These are phyloP conservation scores for Dryas octopetala DNA, from an alignment of 306 rosid species.

Conservation along the genomic window DNA sequence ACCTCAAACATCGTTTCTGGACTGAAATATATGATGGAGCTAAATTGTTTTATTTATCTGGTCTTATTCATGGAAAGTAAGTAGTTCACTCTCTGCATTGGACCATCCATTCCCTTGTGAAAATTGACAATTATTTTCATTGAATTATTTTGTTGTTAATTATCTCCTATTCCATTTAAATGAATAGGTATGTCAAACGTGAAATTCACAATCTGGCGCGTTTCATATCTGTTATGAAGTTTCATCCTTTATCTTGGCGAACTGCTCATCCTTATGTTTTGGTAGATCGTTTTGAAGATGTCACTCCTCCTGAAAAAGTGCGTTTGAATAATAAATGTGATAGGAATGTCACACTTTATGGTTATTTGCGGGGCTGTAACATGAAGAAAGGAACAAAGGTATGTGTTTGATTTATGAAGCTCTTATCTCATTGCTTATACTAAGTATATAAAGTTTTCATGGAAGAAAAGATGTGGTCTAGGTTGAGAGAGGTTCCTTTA, in stretches of 20 bases:
- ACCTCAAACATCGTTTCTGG: conserved; percentile 91
- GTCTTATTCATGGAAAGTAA: conserved; percentile 88
- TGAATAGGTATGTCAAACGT: conserved; percentile 74
- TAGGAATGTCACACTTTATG: conserved; percentile 83
- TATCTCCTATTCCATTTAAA: conserved; percentile 14
- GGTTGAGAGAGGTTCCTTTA: neutral
- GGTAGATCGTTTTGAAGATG: conserved; percentile 93
- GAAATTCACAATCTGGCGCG: conserved; percentile 93
- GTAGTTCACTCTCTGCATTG: conserved; percentile 28
- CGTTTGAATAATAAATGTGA: conserved; percentile 69
- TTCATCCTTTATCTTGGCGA: conserved; percentile 90
- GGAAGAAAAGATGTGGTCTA: neutral
- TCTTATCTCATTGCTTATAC: neutral
- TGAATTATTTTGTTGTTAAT: neutral
- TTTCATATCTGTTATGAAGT: conserved; percentile 92
- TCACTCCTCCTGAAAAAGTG: conserved; percentile 80
- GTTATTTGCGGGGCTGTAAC: conserved; percentile 91
- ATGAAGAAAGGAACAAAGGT: conserved; percentile 88
- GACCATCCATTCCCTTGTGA: neutral
- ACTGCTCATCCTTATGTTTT: conserved; percentile 84
- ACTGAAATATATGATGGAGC: conserved; percentile 93
- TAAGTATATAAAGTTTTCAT: neutral
- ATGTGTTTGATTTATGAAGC: conserved; percentile 9
- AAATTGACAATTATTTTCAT: neutral
- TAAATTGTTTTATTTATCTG: conserved; percentile 87